phyloP scores from a whole-genome alignment of 192 early-diverging fungal genomes.

The Coemansia reversa region DNA sequence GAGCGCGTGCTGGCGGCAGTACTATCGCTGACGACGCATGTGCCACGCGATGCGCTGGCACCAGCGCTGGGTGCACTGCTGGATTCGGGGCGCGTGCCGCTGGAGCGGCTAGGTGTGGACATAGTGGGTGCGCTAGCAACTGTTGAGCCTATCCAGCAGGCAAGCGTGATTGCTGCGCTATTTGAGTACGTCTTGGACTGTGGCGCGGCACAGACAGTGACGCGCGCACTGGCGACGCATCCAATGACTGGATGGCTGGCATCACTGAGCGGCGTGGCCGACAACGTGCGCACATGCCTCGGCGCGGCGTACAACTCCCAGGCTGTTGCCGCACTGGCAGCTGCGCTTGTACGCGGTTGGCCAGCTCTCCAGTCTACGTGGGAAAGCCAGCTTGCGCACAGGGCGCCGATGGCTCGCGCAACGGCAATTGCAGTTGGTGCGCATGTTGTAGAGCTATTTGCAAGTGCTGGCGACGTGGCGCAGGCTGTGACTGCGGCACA shows the following conservation, averaged over 20 bases:
- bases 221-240: slow-evolving; percentile 13
- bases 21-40: slow-evolving; percentile 17
- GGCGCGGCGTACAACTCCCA: slow-evolving; percentile 14
- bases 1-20: slow-evolving; percentile 27
- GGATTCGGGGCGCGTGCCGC: slow-evolving; percentile 21
- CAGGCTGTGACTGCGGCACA: slow-evolving; percentile 9
- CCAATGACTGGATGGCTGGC: slow-evolving; percentile 33
- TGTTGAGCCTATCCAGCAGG: slow-evolving; percentile 8
- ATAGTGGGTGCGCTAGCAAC: slow-evolving; percentile 20
- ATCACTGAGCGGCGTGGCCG: background rate
- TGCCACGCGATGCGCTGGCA: slow-evolving; percentile 15
- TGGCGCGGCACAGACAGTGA: slow-evolving; percentile 4
- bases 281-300: background rate
- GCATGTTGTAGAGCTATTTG: slow-evolving; percentile 23
- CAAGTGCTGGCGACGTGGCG: background rate
- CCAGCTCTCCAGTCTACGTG: slow-evolving; percentile 4
- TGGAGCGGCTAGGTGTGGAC: slow-evolving; percentile 4
- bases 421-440: slow-evolving; percentile 33
- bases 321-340: slow-evolving; percentile 10
- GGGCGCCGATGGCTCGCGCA: slow-evolving; percentile 5
- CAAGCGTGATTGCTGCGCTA: slow-evolving; percentile 6
- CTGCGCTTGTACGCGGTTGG: slow-evolving; percentile 21
- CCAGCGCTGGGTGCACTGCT: slow-evolving; percentile 24
- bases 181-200: slow-evolving; percentile 27
- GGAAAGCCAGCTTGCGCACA: slow-evolving; percentile 17